Evolutionary conservation across 2,329 filamentous ascomycete species (phyloP).

Genomic region (Pseudogymnoascus sp.): DNA sequence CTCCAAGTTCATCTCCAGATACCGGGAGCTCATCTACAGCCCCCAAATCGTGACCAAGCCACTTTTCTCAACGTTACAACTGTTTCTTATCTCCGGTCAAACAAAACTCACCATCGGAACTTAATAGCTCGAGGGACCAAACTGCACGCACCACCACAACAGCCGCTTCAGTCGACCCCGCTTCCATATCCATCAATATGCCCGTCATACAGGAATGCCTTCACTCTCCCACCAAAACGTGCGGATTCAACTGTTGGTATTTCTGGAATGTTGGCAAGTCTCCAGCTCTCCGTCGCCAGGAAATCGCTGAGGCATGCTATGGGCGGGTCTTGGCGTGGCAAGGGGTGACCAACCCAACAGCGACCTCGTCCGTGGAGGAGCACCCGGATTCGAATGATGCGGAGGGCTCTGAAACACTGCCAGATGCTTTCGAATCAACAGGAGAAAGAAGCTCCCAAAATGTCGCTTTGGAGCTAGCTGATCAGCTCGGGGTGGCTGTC

Average conservation of each 20-base stretch:
- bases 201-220: not conserved
- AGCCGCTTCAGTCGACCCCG: not conserved
- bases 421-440: not conserved
- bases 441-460: not conserved
- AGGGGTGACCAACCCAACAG: not conserved
- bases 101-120: not conserved
- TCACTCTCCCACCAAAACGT: not conserved
- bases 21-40: not conserved
- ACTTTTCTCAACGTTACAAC: not conserved
- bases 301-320: not conserved
- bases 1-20: not conserved
- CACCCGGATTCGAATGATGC: not conserved
- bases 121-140: not conserved
- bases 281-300: not conserved
- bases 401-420: not conserved
- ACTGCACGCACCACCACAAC: not conserved
- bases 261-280: slow-evolving; percentile 2
- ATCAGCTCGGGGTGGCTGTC: not conserved
- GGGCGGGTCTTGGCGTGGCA: not conserved
- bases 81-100: not conserved
- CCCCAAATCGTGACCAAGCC: not conserved
- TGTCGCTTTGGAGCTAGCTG: not conserved
- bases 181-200: not conserved
- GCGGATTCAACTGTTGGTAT: not conserved
- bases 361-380: not conserved